Evolutionary conservation across 169 alveolate species (phyloP).

Genomic region (Hammondia hammondi): DNA sequence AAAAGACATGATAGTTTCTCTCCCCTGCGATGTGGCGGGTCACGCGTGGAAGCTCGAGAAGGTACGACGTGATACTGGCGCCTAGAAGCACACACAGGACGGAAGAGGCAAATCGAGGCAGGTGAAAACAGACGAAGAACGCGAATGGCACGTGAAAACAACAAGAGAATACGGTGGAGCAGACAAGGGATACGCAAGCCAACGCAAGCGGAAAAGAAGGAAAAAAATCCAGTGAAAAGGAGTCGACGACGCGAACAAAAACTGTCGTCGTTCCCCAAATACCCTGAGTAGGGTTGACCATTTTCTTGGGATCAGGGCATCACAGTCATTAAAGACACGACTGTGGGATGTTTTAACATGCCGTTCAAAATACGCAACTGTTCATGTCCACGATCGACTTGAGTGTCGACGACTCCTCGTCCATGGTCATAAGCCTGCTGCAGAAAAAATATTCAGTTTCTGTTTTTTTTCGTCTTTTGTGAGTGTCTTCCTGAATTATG

Average conservation of each 20-base stretch:
- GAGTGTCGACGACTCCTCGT: too few relatives aligned
- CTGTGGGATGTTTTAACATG: too few relatives aligned
- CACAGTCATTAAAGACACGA: too few relatives aligned
- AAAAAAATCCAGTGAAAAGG: too few relatives aligned
- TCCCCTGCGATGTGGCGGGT: slow-evolving; percentile 90
- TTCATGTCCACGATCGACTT: too few relatives aligned
- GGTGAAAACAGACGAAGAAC: not conserved
- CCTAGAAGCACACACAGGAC: slow-evolving; percentile 6
- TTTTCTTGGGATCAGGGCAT: too few relatives aligned
- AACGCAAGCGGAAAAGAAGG: too few relatives aligned
- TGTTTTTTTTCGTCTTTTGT: not conserved
- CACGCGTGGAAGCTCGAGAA: slow-evolving; percentile 76
- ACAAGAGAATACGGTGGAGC: not conserved
- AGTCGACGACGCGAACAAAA: too few relatives aligned
- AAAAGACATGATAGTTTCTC: slow-evolving; percentile 95
- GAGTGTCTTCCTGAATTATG: not conserved
- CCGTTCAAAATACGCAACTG: too few relatives aligned
- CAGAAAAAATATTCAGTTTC: not conserved
- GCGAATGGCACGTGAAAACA: not conserved
- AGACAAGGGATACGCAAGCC: not conserved
- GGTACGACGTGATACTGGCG: slow-evolving; percentile 57
- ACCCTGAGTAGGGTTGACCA: too few relatives aligned
- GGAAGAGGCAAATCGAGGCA: not conserved
- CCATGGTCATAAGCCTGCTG: not conserved
- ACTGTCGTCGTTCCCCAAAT: too few relatives aligned